Evolutionary conservation across 257 asterid genomes (phyloP).

Genomic region (Nyctanthes arbortristis): DNA sequence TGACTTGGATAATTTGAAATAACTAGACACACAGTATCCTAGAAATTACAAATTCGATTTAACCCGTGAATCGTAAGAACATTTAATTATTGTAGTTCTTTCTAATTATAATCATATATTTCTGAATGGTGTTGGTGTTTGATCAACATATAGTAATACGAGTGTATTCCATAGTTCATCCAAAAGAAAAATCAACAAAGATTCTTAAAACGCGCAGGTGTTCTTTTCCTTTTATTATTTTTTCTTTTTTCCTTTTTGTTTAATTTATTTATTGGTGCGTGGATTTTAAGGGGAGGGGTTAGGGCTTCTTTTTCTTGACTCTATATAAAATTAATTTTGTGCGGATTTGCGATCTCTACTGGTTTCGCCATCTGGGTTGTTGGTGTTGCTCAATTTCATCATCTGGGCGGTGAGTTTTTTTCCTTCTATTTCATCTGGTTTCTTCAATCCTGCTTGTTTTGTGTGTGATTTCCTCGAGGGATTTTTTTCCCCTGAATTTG

Average conservation of each 20-base stretch:
- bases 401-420: conserved; percentile 37
- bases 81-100: too few relatives aligned
- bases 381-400: conserved; percentile 30
- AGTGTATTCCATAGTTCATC: conserved; percentile 31
- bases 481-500: background rate
- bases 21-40: conserved; percentile 29
- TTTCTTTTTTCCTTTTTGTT: conserved; percentile 31
- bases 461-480: conserved; percentile 24
- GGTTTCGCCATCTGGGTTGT: conserved; percentile 46
- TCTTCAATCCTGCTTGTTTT: conserved; percentile 22
- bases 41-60: conserved; percentile 34
- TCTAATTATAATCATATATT: too few relatives aligned
- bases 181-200: conserved; percentile 42
- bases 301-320: conserved; percentile 42
- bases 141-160: conserved; percentile 44
- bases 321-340: conserved; percentile 26
- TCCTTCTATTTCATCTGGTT: conserved; percentile 26
- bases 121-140: conserved; percentile 43
- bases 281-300: conserved; percentile 42
- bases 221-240: conserved; percentile 32
- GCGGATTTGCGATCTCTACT: conserved; percentile 43
- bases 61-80: too few relatives aligned
- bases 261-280: conserved; percentile 35
- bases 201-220: conserved; percentile 57
- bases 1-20: conserved; percentile 30